Evolutionary conservation across 495 filamentous ascomycete genomes (phyloP), one percentile per base, ranked within the genome.

Genomic region (Penicillium diatomitis): DNA sequence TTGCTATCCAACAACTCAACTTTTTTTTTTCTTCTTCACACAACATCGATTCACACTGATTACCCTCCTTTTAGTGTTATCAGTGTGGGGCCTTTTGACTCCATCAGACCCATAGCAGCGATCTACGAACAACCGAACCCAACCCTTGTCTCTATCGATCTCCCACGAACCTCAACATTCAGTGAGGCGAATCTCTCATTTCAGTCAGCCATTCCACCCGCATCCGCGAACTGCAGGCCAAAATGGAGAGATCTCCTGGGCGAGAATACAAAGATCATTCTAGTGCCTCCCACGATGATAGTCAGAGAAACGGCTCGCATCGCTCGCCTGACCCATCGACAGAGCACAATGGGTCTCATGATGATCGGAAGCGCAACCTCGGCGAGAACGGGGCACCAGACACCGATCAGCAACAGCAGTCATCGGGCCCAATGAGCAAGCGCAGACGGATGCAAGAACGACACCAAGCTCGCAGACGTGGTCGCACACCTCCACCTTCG

Each of bases 381-480:
- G 41, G 61, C 28, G 59, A 70, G 8, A 66, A 60, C 27, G 32
- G 44, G 4, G 32, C 36, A 30, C 42, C 54, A 8, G 49, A 52
- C 11, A 44, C 65, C 3, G 58, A 49, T 37, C 47, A 61, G 11
- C 44, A 41, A 12, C 27, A 45, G 11, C 12, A 46, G 5, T 59
- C 20, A 20, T 20, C 62, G n/a, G 61, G 58, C 4, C 57, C 63
- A 1, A 36, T 54, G 9, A 62, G 62, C 40, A 74, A 71, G 50
- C 69, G 71, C 52, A 68, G 63, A 52, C 67, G 71, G 36, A 54
- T 69, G 32, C 67, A 74, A 48, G 71, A 74, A 48, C 64, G 71
- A 44, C 67, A 70, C 43, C 71, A 72, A 50, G 64, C 60, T 7
- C 64, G 67, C 33, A 70, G 63, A 49, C 69, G 67, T 32, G 67